phyloP scores from a whole-genome alignment of 768 basidiomycete genomes.

The Lentinula raphanica region DNA sequence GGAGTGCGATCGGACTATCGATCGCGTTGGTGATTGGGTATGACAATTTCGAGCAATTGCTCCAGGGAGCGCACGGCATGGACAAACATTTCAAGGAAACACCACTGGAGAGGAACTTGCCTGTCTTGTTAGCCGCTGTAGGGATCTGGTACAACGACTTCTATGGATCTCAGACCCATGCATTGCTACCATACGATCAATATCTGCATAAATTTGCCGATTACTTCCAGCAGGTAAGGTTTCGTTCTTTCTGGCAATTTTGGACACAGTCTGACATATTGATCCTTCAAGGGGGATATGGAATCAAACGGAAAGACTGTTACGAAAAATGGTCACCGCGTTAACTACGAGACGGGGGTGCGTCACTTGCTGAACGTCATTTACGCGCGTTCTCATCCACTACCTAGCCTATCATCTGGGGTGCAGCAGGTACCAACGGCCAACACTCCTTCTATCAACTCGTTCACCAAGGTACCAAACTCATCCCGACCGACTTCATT shows the following conservation, averaged over 20 bases:
- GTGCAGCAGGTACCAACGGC: conserved; percentile 95
- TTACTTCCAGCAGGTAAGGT: conserved; percentile 89
- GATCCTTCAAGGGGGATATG: conserved; percentile 78
- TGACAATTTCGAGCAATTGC: conserved; percentile 86
- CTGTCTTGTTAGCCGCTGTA: conserved; percentile 82
- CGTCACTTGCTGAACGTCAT: conserved; percentile 21
- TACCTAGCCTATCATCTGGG: conserved; percentile 93
- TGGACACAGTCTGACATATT: neutral
- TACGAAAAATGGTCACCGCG: conserved; percentile 89
- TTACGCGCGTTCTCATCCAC: neutral
- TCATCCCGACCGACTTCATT: conserved; percentile 89
- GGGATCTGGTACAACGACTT: conserved; percentile 99
- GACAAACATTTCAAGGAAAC: conserved; percentile 94
- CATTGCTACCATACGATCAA: conserved; percentile 95
- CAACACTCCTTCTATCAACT: conserved; percentile 99
- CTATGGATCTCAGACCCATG: conserved; percentile 93
- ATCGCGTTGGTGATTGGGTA: conserved; percentile 92
- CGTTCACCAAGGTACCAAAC: conserved; percentile 88
- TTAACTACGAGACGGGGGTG: conserved; percentile 95
- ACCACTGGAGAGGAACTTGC: conserved; percentile 84
- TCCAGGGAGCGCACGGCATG: conserved; percentile 94
- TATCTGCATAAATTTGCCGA: conserved; percentile 99
- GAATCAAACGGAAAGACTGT: conserved; percentile 98
- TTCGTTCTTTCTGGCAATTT: neutral
- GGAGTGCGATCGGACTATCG: conserved; percentile 96